These are phyloP conservation scores for Fusarium anguioides DNA, from an alignment of 2,329 filamentous ascomycete species.

Conservation along the genomic window DNA sequence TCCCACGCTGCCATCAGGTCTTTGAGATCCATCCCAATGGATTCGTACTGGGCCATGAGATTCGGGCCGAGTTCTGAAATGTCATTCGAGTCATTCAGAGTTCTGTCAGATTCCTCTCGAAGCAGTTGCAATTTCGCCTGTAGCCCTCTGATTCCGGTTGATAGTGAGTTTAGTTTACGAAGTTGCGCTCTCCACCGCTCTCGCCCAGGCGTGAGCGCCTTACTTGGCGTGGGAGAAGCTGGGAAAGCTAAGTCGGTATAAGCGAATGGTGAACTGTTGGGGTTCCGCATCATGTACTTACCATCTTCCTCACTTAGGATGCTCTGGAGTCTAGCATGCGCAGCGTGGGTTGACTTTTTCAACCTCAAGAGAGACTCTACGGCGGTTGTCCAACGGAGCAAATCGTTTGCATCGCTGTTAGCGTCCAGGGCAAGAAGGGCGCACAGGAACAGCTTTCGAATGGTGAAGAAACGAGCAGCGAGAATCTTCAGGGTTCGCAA, in stretches of 20 bases:
- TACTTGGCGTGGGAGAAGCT: slow-evolving; percentile 66
- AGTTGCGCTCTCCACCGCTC: slow-evolving; percentile 89
- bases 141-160: slow-evolving; percentile 87
- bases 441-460: slow-evolving; percentile 87
- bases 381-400: slow-evolving; percentile 80
- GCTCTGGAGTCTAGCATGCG: slow-evolving; percentile 72
- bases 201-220: slow-evolving; percentile 75
- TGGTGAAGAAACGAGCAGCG: slow-evolving; percentile 81
- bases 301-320: slow-evolving; percentile 84
- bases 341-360: slow-evolving; percentile 68
- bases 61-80: slow-evolving; percentile 81
- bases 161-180: slow-evolving; percentile 87
- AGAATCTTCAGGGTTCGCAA: slow-evolving; percentile 83
- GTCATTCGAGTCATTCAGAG: slow-evolving; percentile 77
- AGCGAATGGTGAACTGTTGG: slow-evolving; percentile 12
- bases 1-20: slow-evolving; percentile 87
- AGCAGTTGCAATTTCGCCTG: slow-evolving; percentile 95
- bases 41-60: slow-evolving; percentile 91
- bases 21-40: slow-evolving; percentile 88
- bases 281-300: slow-evolving; percentile 55
- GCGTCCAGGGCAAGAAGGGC: slow-evolving; percentile 89
- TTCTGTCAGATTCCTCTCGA: slow-evolving; percentile 86
- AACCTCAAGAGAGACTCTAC: slow-evolving; percentile 78
- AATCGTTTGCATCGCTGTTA: slow-evolving; percentile 80
- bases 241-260: slow-evolving; percentile 59